These are phyloP conservation scores for Meyerozyma guilliermondii DNA, from an alignment of 1,139 yeast genomes.

Conservation along the genomic window DNA sequence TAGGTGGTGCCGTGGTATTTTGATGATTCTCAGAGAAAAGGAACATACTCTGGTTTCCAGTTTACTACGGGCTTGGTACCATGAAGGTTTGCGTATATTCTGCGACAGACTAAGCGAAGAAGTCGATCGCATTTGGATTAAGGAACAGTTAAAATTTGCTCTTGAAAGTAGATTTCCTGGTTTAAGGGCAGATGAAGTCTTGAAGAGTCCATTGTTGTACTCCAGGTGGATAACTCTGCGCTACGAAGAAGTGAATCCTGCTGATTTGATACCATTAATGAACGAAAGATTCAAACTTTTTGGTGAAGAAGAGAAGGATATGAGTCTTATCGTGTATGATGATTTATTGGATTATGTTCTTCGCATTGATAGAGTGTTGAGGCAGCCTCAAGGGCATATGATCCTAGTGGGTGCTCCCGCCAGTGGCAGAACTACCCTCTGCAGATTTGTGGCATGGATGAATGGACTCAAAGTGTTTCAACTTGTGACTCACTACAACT, in stretches of 20 bases:
- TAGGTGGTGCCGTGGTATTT: slow-evolving; percentile 79
- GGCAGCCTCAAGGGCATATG: slow-evolving; percentile 87
- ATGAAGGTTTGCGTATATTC: slow-evolving; percentile 76
- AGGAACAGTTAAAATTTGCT: slow-evolving; percentile 32
- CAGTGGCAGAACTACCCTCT: slow-evolving; percentile 74
- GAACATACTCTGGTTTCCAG: slow-evolving; percentile 33
- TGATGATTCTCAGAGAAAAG: slow-evolving; percentile 45
- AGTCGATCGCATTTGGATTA: slow-evolving; percentile 51
- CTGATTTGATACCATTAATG: slow-evolving; percentile 50
- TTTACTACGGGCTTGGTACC: slow-evolving; percentile 68
- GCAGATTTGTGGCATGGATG: slow-evolving; percentile 88
- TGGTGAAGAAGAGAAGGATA: slow-evolving; percentile 70
- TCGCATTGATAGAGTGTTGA: slow-evolving; percentile 75
- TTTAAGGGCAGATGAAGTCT: slow-evolving; percentile 28
- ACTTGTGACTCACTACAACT: slow-evolving; percentile 52
- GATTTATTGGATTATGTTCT: slow-evolving; percentile 72
- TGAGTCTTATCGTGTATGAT: slow-evolving; percentile 58
- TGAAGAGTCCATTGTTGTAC: slow-evolving; percentile 51
- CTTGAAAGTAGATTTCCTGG: slow-evolving; percentile 45
- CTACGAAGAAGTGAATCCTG: slow-evolving; percentile 53
- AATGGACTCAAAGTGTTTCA: slow-evolving; percentile 67
- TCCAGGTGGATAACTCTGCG: slow-evolving; percentile 71
- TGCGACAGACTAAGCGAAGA: slow-evolving; percentile 59
- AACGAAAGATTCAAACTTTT: slow-evolving; percentile 64
- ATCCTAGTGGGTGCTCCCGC: slow-evolving; percentile 84